Evolutionary conservation across 495 filamentous ascomycete genomes (phyloP), one percentile per base, ranked within the genome.

Genomic region (Hypoxylon lienhwacheense): DNA sequence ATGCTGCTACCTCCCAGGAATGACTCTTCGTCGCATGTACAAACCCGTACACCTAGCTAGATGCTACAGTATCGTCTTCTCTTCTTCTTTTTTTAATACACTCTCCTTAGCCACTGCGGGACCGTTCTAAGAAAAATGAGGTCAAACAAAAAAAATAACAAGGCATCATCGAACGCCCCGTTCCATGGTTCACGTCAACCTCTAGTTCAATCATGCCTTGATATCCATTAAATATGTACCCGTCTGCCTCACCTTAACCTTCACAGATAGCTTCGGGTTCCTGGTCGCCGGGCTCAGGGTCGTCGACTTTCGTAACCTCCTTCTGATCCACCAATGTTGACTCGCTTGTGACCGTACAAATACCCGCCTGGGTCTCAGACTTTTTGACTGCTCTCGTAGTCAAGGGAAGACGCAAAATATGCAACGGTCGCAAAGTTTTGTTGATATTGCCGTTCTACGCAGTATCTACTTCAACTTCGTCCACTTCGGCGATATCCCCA

Each of bases 401-500:
- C 16, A 60, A 22, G 11, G 51, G 48, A 41, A 58, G 46, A 47
- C 52, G 53, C 34, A 21, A 17, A 17, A 47, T 43, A 34, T 48
- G 50, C 24, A 61, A 28, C 12, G 61, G 47, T 47, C 40, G 47
- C n/a, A 53, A 63, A 51, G n/a, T n/a, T n/a, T 46, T 40, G 46
- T 51, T 44, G 31, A 59, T 37, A 54, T 42, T 65, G 47, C 61
- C 40, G 59, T 32, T 59, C 64, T 65, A 65, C 64, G 61, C 57
- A 50, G 33, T 54, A 42, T 64, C 64, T 7, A 24, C 61, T 12
- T 51, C 60, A 32, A 55, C 68, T 58, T 80, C 74, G 24, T 75
- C 74, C 2, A 73, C 71, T 26, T 70, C 71, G 28, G n/a, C n/a
- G n/a, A n/a, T n/a, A n/a, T n/a, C n/a, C n/a, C 61, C 66, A 28